Conservation (phyloP, 306 rosid species). For the Morella rubra region DNA sequence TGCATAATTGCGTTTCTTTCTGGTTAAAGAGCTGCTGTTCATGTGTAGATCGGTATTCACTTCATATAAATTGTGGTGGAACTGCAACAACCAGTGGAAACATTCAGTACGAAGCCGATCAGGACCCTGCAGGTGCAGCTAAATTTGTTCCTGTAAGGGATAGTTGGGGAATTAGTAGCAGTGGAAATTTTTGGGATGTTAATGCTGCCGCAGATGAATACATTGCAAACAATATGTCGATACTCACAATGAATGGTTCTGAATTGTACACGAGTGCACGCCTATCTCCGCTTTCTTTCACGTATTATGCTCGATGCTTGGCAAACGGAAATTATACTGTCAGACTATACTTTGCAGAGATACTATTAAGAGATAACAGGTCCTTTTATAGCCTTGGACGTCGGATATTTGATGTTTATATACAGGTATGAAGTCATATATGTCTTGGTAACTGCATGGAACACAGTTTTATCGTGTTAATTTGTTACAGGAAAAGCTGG, state of each 20-base stretch:
- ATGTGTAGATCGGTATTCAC: constrained; percentile 6
- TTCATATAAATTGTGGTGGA: constrained; percentile 69
- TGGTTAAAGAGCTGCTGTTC: background rate
- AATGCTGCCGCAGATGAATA: constrained; percentile 27
- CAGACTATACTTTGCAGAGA: constrained; percentile 59
- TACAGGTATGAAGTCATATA: constrained; percentile 47
- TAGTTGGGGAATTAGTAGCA: constrained; percentile 59
- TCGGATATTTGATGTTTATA: constrained; percentile 58
- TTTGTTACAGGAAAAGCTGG: constrained; percentile 41
- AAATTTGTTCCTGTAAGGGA: constrained; percentile 21
- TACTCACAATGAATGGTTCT: constrained; percentile 30
- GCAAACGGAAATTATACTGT: constrained; percentile 61
- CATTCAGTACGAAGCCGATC: constrained; percentile 44
- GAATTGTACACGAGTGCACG: constrained; percentile 51
- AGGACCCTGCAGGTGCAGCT: constrained; percentile 46
- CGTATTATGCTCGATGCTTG: constrained; percentile 62
- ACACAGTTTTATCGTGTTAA: constrained; percentile 17
- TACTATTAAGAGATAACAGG: constrained; percentile 42
- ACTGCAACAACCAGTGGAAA: constrained; percentile 34
- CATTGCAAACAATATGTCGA: constrained; percentile 21
- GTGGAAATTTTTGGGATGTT: constrained; percentile 49
- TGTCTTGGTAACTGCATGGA: constrained; percentile 1
- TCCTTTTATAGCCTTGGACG: constrained; percentile 55
- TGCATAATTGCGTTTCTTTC: background rate
- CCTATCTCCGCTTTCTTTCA: constrained; percentile 49